phyloP scores from a whole-genome alignment of 1,284 basidiomycete genomes.

The Agaricales sp. region DNA sequence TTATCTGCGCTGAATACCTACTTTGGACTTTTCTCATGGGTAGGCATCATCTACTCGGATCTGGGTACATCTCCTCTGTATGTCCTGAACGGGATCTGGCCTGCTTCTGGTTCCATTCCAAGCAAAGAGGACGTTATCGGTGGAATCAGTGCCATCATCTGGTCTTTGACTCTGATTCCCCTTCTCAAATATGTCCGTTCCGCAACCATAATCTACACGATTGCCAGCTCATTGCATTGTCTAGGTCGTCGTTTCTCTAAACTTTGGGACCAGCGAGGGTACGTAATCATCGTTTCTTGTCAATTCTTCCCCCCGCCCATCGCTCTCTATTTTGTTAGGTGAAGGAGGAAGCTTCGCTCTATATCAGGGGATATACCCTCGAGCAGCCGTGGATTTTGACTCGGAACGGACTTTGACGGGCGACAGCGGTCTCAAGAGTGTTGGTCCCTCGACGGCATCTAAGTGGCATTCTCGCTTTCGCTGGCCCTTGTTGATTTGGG shows the following conservation, averaged over 20 bases:
- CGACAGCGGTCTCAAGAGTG: constrained; percentile 22
- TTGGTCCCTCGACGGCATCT: constrained; percentile 1
- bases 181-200: constrained; percentile 52
- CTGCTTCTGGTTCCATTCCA: constrained; percentile 32
- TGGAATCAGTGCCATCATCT: constrained; percentile 49
- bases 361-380: constrained; percentile 50
- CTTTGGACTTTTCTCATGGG: not conserved
- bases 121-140: constrained; percentile 52
- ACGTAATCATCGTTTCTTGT: constrained; percentile 4
- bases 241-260: constrained; percentile 44
- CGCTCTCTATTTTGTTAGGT: constrained; percentile 26
- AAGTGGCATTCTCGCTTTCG: constrained; percentile 15
- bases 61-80: constrained; percentile 57
- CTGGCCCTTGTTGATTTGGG: constrained; percentile 47
- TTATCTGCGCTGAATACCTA: not conserved
- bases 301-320: not conserved
- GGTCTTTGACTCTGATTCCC: constrained; percentile 53
- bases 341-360: constrained; percentile 60
- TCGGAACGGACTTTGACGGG: constrained; percentile 44
- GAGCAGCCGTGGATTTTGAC: constrained; percentile 30
- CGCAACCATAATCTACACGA: not conserved
- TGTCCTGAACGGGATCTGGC: constrained; percentile 56
- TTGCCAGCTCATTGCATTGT: not conserved
- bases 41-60: constrained; percentile 61
- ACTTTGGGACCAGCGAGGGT: constrained; percentile 52